Base-by-base conservation (phyloP, 768 basidiomycete genomes). In the Boletus vermiculosoides region DNA sequence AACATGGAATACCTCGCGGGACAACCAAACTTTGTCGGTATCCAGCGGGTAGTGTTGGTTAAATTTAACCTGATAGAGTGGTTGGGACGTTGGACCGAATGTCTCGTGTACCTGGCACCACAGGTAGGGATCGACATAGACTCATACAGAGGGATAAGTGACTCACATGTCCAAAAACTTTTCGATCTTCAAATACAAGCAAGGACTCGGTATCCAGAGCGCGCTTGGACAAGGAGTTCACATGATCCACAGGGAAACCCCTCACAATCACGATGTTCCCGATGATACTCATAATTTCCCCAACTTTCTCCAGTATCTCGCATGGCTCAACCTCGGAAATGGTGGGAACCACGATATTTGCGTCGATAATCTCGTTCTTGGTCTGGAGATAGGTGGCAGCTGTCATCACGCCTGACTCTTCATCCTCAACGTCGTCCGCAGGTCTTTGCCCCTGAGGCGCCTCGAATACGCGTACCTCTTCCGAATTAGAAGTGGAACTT, bases 51-150 rank as follows among this genome's bases (percentile, higher is more conserved):
- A 87, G 4, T 77, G 69, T 36, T 83, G 76, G 62, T 80, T 88
- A 72, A 95, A 92, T 65, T 86, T 86, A 60, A 98, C 79, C 63
- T 93, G 89, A 69, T 98, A 98, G 55, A 96, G 76, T 7, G 96
- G 96, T 57, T 91, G 87, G 20, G 83, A 80, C 10, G 95, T 92
- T 3, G 96, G 94, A 11, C 96, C 96, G 73, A 98, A 98, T 0
- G 95, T 97, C 74, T 98, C 96, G 68, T 88, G 91, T 51, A 98
- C 78, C 92, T 95, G 10, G 15, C 10, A 70, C 11, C 50, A 40
- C 5, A 41, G 28, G 52, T 49, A 57, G 59, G 66, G 49, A 33
- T 49, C 56, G 40, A 54, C 64, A 62, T 59, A 53, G 54, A 45
- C 45, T 36, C 45, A 28, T 28, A n/a, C 57, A 37, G 42, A 57